Evolutionary conservation across 768 basidiomycete genomes (phyloP), one percentile per base, ranked within the genome.

Genomic region (Leucosporidium yakuticum): DNA sequence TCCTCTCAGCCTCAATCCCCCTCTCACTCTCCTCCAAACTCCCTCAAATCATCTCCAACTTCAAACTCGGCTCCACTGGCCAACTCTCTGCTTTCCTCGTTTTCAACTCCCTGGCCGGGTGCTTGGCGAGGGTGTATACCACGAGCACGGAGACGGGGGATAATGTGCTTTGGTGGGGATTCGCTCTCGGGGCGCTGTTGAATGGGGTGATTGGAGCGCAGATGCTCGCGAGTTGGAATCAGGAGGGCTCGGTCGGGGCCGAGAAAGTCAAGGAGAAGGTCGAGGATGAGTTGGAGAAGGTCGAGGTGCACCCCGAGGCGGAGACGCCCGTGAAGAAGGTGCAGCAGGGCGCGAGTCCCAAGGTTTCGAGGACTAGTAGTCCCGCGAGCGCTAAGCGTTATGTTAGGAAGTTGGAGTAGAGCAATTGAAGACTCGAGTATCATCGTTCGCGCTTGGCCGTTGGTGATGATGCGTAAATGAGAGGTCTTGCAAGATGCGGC

Each of bases 71-170:
- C 59, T 90, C 88, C 11, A 98, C 96, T 0, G 96, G 96, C 17
- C 92, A 97, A 76, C 88, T 99, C 51, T 94, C 91, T 17, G 85
- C 91, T 0, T 90, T 99, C 76, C 92, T 93, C 31, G 91, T 98
- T 48, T 80, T 90, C 74, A 84, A 91, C 60, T 91, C 95, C 71
- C 84, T 98, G 49, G 83, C 83, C 1, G 95, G 96, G 29, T 96
- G 93, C 78, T 81, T 91, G 48, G 96, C 95, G 0, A 83, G 96
- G 55, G 81, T 98, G 21, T 98, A 93, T 82, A 99, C 96, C 11
- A 97, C 92, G 19, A 84, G 87, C 15, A 88, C 88, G 39, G 95
- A 98, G 78, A 87, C 96, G 65, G 85, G 87, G 60, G 96, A 98
- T 78, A 73, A 77, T 12, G 82, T 96, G 71, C 85, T 98, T 71